Conservation (phyloP, 2,329 filamentous ascomycete species). For the Diaporthe amygdali region DNA sequence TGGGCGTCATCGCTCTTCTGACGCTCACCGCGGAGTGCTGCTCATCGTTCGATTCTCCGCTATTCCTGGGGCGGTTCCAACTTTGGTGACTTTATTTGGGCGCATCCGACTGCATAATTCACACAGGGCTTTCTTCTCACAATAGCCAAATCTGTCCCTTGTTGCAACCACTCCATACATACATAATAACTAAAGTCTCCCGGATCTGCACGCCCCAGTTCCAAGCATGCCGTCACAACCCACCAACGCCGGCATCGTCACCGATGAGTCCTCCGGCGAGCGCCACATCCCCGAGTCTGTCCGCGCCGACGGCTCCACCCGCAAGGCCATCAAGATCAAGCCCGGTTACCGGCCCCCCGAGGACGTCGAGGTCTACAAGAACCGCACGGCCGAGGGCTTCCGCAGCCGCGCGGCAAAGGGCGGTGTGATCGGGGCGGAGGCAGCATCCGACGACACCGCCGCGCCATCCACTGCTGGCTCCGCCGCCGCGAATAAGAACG, state of each 20-base stretch:
- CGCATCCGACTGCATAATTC: background rate
- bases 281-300: conserved; percentile 88
- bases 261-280: conserved; percentile 75
- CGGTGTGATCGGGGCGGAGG: conserved; percentile 39
- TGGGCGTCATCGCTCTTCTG: background rate
- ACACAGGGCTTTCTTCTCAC: background rate
- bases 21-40: background rate
- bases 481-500: conserved; percentile 78
- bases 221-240: conserved; percentile 51
- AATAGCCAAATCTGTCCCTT: background rate
- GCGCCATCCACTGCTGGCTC: conserved; percentile 39
- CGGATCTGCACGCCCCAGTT: conserved; percentile 17
- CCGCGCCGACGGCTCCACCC: conserved; percentile 86
- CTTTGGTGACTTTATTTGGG: background rate
- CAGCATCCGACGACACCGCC: conserved; percentile 32
- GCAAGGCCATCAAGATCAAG: conserved; percentile 91
- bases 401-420: conserved; percentile 62
- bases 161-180: conserved; percentile 2
- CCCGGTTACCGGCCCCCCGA: conserved; percentile 94
- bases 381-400: conserved; percentile 84
- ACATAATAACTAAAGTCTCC: background rate
- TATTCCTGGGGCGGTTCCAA: background rate
- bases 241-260: conserved; percentile 76
- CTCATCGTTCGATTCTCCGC: background rate
- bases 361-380: conserved; percentile 96